Conservation (phyloP, 2,329 filamentous ascomycete species). For the Colletotrichum liriopes region DNA sequence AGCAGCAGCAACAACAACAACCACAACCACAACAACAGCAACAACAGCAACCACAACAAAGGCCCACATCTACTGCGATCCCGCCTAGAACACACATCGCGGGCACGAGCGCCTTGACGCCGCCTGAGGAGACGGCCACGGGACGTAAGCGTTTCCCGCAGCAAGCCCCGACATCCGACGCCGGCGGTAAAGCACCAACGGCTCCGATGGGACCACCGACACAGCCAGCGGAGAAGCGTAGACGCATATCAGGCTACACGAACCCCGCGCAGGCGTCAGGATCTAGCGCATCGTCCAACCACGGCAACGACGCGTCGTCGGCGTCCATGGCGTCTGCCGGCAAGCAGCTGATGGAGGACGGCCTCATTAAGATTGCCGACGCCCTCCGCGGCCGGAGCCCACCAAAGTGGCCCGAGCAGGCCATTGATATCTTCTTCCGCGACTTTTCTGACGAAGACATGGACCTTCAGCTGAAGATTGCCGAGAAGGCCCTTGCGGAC, state of each 20-base stretch:
- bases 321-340: conserved; percentile 46
- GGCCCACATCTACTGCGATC: conserved; percentile 54
- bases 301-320: conserved; percentile 51
- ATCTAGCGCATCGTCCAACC: conserved; percentile 17
- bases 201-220: conserved; percentile 41
- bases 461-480: conserved; percentile 73
- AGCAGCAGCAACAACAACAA: conserved; percentile 43
- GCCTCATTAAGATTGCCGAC: conserved; percentile 55
- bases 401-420: conserved; percentile 70
- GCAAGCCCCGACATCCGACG: conserved; percentile 41
- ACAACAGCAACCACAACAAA: conserved; percentile 46
- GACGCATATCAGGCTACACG: conserved; percentile 51
- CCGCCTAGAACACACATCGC: conserved; percentile 58
- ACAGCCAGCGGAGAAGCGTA: conserved; percentile 51
- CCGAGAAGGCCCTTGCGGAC: conserved; percentile 71
- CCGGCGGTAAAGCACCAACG: conserved; percentile 36
- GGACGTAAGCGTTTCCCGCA: conserved; percentile 59
- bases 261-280: conserved; percentile 39
- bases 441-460: conserved; percentile 72
- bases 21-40: conserved; percentile 44
- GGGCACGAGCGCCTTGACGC: conserved; percentile 66
- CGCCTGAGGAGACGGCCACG: conserved; percentile 66
- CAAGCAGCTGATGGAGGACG: conserved; percentile 53
- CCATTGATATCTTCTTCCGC: conserved; percentile 72
- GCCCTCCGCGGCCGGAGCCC: conserved; percentile 57